Percentiles rank a stretch among this genome's conserved stretches.
Evolutionary conservation across 257 asterid species (phyloP).

Genomic region (Solanum ossicruentum): DNA sequence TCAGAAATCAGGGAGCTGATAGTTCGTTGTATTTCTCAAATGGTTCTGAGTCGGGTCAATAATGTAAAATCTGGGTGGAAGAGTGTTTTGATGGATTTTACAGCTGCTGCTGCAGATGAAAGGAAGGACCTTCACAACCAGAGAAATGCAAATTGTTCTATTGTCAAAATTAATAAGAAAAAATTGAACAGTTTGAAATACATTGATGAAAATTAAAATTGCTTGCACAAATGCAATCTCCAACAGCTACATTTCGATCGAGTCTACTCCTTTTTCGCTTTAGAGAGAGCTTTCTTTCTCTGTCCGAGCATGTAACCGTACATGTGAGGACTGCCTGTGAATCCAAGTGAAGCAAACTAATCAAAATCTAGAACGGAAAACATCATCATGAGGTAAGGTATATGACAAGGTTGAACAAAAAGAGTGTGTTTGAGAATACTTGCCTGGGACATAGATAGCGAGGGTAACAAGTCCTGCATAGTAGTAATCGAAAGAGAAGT

Average conservation of each 20-base stretch:
- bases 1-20: constrained; percentile 90
- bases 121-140: constrained; percentile 31
- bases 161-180: not conserved
- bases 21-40: constrained; percentile 95
- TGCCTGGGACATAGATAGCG: constrained; percentile 66
- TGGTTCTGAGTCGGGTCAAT: constrained; percentile 95
- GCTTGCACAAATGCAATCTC: not conserved
- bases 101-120: constrained; percentile 97
- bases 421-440: not conserved
- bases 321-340: constrained; percentile 63
- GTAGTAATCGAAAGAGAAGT: constrained; percentile 71
- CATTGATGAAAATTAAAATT: not conserved
- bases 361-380: not conserved
- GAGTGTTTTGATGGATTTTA: constrained; percentile 48
- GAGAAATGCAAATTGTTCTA: not conserved
- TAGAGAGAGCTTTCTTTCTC: constrained; percentile 78
- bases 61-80: constrained; percentile 99
- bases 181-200: not conserved
- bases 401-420: not conserved
- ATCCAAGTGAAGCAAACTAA: not conserved
- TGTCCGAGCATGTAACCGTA: constrained; percentile 77
- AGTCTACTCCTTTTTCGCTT: constrained; percentile 43
- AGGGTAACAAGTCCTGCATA: constrained; percentile 41
- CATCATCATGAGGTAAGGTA: not conserved
- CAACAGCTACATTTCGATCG: not conserved